phyloP scores from a whole-genome alignment of 2,329 filamentous ascomycete species.

The Phialophora macrospora region DNA sequence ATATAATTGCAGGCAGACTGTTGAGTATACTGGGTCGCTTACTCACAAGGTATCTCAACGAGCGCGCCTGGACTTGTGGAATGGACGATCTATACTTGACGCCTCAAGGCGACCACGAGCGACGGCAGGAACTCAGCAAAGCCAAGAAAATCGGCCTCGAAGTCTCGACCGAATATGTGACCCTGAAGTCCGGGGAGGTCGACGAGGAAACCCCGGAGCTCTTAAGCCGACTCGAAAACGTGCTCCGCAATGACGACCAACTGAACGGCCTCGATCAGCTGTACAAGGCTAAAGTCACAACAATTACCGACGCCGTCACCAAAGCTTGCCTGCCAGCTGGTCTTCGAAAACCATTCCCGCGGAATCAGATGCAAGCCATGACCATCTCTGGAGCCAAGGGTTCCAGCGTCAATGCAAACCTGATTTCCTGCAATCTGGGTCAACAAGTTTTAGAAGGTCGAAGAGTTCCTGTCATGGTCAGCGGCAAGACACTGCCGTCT shows the following conservation, averaged over 20 bases:
- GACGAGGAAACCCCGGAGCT: constrained; percentile 72
- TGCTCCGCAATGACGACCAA: constrained; percentile 87
- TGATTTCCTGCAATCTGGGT: constrained; percentile 96
- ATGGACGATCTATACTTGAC: constrained; percentile 95
- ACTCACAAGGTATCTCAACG: constrained; percentile 85
- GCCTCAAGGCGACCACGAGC: constrained; percentile 71
- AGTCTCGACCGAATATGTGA: constrained; percentile 87
- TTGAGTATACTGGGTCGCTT: constrained; percentile 88
- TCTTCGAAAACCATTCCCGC: constrained; percentile 88
- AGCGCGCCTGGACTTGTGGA: constrained; percentile 94
- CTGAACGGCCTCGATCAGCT: constrained; percentile 88
- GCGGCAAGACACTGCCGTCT: constrained; percentile 92
- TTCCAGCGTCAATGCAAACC: constrained; percentile 87
- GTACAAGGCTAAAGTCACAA: constrained; percentile 71
- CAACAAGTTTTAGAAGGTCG: constrained; percentile 96
- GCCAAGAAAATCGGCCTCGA: constrained; percentile 74
- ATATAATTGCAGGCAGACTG: constrained; percentile 81
- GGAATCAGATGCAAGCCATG: constrained; percentile 99
- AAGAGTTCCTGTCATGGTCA: constrained; percentile 95
- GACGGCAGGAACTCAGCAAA: constrained; percentile 69
- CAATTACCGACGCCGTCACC: constrained; percentile 79
- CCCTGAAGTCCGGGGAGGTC: constrained; percentile 68
- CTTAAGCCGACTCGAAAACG: constrained; percentile 79
- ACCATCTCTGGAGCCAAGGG: constrained; percentile 96
- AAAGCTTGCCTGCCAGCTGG: constrained; percentile 77